Percentiles rank a stretch among this genome's conserved stretches.
These are phyloP conservation scores for Heritiera fomes DNA, from an alignment of 345 rosid species.

Conservation along the genomic window DNA sequence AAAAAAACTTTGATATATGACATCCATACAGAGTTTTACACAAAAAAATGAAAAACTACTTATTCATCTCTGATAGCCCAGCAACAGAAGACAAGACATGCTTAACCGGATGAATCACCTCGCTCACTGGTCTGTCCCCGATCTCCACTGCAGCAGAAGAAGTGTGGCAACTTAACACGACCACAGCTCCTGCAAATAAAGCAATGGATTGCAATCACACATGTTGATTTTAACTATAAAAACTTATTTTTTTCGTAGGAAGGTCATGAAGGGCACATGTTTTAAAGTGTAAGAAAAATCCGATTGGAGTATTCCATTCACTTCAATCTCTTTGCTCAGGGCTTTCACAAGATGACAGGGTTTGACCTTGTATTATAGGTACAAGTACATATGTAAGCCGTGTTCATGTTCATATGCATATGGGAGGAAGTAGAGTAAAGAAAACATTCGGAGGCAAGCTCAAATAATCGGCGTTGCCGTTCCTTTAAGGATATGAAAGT, in stretches of 20 bases:
- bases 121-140: constrained; percentile 36
- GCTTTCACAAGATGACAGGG: background rate
- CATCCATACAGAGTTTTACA: background rate
- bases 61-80: background rate
- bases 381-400: background rate
- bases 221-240: background rate
- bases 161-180: constrained; percentile 87
- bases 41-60: background rate
- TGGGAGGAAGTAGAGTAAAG: background rate
- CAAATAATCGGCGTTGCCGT: background rate
- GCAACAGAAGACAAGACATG: background rate
- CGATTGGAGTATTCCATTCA: background rate
- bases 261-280: background rate
- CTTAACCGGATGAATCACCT: constrained; percentile 13
- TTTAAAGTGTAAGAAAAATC: background rate
- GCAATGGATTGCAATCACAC: background rate
- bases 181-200: constrained; percentile 71
- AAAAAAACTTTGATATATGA: background rate
- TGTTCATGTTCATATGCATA: background rate
- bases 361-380: background rate
- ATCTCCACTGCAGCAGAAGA: constrained; percentile 94
- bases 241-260: background rate
- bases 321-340: background rate
- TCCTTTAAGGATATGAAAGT: background rate
- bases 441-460: background rate